Base-by-base conservation (phyloP, 805 yeast genomes). In the Suhomyces xylopsoci region DNA sequence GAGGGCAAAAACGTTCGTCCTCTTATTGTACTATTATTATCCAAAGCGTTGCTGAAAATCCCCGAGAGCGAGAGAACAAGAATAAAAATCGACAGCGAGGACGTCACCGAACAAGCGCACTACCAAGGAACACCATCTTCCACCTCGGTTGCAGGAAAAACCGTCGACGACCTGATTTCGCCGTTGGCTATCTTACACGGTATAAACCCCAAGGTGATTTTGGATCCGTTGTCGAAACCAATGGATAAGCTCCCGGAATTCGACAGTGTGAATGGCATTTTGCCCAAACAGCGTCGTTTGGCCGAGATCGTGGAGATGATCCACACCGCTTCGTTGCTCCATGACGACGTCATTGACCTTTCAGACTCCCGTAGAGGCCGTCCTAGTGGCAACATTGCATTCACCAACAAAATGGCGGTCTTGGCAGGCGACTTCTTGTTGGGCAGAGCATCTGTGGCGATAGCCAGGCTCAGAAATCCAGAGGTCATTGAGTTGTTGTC, bases 291-390 rank as follows among this genome's bases (percentile, higher is more conserved):
- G 72, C 80, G 98, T 58, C 80, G 99, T 53, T 78, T 94, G 51
- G 98, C 99, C 1, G 99, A 94, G 72, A 93, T 94, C 62, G 97
- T 93, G 8, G 99, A 94, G 71, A 89, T 94, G 96, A 94, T 94
- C 58, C 99, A 94, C 69, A 94, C 98, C 0, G 98, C 99, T 3
- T 88, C 96, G 10, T 74, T 94, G 58, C 79, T 94, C 51, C 99
- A 94, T 68, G 99, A 94, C 71, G 99, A 94, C 68, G 99, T 94
- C 55, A 93, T 94, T 62, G 99, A 94, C 71, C 79, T 85, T 45
- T 83, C 92, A 0, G 97, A 89, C 63, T 81, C 93, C 32, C 80
- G 99, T 66, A 79, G 99, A 58, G 96, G 97, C 44, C 81, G 89
- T 63, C 96, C 96, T 20, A 83, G 89, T 57, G 98, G 97, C 0